Base-by-base conservation (phyloP, 176 grass and related monocot species). In the Guadua angustifolia region DNA sequence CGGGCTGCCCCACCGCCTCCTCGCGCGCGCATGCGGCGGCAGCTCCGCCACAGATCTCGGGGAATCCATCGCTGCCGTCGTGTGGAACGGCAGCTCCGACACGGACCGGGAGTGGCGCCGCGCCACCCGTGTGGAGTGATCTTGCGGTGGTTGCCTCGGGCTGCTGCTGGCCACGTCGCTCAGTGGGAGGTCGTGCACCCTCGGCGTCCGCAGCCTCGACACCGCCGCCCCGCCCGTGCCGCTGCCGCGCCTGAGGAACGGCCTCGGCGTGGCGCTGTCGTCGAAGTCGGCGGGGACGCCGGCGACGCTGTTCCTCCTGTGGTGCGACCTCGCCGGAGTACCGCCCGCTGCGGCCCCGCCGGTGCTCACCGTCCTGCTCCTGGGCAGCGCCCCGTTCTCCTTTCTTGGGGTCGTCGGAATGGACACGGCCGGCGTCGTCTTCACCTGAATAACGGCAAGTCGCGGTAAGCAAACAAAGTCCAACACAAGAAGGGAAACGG, bases 241-340 rank as follows among this genome's bases (percentile, higher is more conserved):
- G 44, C 68, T 86, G 50, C 81, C 90, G 56, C 87, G 88, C 50
- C 63, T 79, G n/a, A 89, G 83, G 55, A 89, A 91, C 44, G 88
- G 79, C 58, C 84, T 49, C 43, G 88, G 80, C 72, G 61, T 78
- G 36, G 35, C 29, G 61, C 62, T 68, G 32, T 82, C 85, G 60
- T 68, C 70, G 65, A 84, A 1, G 44, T 85, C 82, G 1, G n/a
- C 2, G 4, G 21, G 18, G 39, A 33, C 64, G 9, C 61, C 39
- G 65, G 19, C 71, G 5, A 82, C 78, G 89, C 86, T 88, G 63
- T 38, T 87, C 71, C 78, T 65, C 66, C 87, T 66, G 21, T 77
- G 70, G 83, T 89, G 87, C 58, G 26, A 11, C 59, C 4, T 22
- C 18, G 9, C 24, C 7, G 64, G 33, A 19, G 64, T 9, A 16